A percentile compares a stretch with the other conserved stretches of the same genome.
These are phyloP conservation scores for Colletotrichum sp. DNA, from an alignment of 2,329 filamentous ascomycete species.

Conservation along the genomic window DNA sequence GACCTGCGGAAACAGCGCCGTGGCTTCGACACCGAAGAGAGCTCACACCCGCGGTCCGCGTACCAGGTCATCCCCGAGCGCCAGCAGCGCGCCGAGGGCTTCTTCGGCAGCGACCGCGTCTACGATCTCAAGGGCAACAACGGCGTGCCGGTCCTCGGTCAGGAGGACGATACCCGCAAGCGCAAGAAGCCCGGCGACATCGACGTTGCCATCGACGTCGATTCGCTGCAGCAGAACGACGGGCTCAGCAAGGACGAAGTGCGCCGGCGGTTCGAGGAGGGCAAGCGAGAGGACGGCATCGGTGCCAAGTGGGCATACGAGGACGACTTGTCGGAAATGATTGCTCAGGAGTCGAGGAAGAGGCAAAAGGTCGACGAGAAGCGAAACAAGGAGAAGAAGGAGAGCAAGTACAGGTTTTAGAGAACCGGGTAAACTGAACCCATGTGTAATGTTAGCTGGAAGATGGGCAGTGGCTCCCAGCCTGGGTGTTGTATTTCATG, in stretches of 20 bases:
- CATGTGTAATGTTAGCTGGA: slow-evolving; percentile 9
- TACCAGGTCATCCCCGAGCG: slow-evolving; percentile 92
- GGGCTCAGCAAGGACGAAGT: slow-evolving; percentile 87
- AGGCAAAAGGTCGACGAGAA: slow-evolving; percentile 88
- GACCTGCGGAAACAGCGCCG: slow-evolving; percentile 86
- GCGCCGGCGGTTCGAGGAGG: slow-evolving; percentile 79
- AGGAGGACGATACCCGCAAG: slow-evolving; percentile 78
- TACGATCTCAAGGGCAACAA: slow-evolving; percentile 78
- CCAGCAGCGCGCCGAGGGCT: slow-evolving; percentile 83
- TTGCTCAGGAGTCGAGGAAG: slow-evolving; percentile 91
- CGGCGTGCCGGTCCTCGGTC: slow-evolving; percentile 75
- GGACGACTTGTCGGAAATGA: slow-evolving; percentile 95
- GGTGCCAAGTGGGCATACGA: slow-evolving; percentile 76
- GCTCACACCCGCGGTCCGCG: slow-evolving; percentile 74
- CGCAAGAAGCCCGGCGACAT: slow-evolving; percentile 97
- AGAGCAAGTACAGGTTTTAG: slow-evolving; percentile 56
- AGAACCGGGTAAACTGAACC: neutral
- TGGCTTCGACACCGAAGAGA: slow-evolving; percentile 88
- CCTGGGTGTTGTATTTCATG: neutral
- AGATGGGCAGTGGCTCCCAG: neutral
- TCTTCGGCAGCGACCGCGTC: slow-evolving; percentile 93
- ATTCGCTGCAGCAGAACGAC: slow-evolving; percentile 75
- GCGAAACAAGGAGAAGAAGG: slow-evolving; percentile 67
- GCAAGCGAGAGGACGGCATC: slow-evolving; percentile 66
- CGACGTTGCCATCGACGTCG: slow-evolving; percentile 89